Base-by-base conservation (phyloP, 1,284 basidiomycete species). In the Meripilus lineatus region DNA sequence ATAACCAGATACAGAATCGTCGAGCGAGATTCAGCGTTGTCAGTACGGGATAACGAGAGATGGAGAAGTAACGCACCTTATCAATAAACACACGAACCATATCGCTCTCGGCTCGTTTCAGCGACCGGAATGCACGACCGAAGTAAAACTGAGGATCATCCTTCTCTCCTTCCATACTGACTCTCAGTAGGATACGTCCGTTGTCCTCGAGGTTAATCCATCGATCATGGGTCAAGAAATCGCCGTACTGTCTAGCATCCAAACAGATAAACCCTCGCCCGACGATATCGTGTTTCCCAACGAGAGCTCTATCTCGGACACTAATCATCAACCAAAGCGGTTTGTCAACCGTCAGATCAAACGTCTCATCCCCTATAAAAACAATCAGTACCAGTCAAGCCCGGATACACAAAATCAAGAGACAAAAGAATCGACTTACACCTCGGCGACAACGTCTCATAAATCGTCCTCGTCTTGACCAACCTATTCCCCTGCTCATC, bases 81-180 rank as follows among this genome's bases (percentile, higher is more conserved):
- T 99, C 95, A 41, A 98, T 90, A 63, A 99, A 95, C 36, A 91
- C 89, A 6, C 93, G 78, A 37, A 95, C 81, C 96, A 99, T 98
- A 57, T 99, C 95, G 18, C 80, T 84, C 62, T 99, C 94, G 0
- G 93, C 89, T 20, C 95, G 75, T 67, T 99, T 98, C 55, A 99
- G 65, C 38, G 87, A 93, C 30, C 95, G 77, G 75, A 99, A 99
- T 1, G 89, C 96, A 32, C 93, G 77, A 10, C 96, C 96, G 60
- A 99, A 99, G 70, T 93, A 93, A 72, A 97, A 99, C 53, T 92
- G 89, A 17, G 95, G 91, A 61, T 99, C 96, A 59, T 97, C 94
- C 64, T 95, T 91, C 72, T 98, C 95, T 37, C 93, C 93, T 60
- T 99, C 96, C 93, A 99, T 97, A 61, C 92, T 95, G 42, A 99